phyloP scores from a whole-genome alignment of 345 rosid genomes.

The Balakata baccata region DNA sequence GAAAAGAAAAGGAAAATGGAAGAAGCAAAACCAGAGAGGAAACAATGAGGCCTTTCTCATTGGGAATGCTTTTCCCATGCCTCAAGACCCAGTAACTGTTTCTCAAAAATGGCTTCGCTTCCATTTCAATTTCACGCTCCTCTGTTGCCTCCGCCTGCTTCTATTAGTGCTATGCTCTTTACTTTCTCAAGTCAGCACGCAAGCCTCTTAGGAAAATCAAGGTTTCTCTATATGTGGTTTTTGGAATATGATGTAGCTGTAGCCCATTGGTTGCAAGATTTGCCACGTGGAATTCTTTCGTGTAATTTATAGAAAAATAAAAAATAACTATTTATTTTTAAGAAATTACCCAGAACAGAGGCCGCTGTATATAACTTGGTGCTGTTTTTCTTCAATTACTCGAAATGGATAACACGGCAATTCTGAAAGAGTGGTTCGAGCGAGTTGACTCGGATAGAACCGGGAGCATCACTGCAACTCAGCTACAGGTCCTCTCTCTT shows the following conservation, averaged over 20 bases:
- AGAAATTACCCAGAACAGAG: no score
- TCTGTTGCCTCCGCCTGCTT: neutral
- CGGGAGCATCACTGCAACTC: conserved; percentile 52
- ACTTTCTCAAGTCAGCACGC: no score
- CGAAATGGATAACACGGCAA: conserved; percentile 48
- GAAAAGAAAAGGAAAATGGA: neutral
- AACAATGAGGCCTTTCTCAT: conserved; percentile 80
- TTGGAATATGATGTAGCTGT: no score
- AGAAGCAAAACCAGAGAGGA: conserved; percentile 55
- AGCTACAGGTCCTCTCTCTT: conserved; percentile 46
- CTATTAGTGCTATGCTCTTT: no score
- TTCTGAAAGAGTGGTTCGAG: conserved; percentile 60
- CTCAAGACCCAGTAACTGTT: conserved; percentile 78
- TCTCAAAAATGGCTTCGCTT: conserved; percentile 23
- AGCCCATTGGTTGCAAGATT: no score
- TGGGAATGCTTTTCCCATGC: conserved; percentile 88
- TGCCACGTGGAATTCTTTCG: no score
- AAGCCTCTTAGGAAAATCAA: no score
- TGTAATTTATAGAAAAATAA: no score
- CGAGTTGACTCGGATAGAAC: conserved; percentile 69
- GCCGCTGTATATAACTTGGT: no score
- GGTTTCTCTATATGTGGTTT: no score
- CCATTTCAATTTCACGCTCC: neutral
- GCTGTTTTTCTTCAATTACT: neutral
- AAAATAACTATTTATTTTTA: no score